Evolutionary conservation across 352 stramenopile species (phyloP).

Genomic region (Globisporangium spiculum): DNA sequence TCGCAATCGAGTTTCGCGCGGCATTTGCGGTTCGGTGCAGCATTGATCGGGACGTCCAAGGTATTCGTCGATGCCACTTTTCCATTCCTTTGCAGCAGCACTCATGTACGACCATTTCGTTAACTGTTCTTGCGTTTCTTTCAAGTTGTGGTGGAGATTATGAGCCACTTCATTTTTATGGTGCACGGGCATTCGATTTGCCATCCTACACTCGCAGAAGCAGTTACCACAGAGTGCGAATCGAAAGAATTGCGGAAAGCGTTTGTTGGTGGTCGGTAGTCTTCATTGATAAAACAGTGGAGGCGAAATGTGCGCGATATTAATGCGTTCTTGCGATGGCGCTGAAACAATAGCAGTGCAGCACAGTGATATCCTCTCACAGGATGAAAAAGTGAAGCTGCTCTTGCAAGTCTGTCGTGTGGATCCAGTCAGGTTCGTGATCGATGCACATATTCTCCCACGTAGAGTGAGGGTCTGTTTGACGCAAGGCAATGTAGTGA

Average conservation of each 20-base stretch:
- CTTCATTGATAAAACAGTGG: neutral
- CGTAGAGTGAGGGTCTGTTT: neutral
- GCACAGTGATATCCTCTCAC: neutral
- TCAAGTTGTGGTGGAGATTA: neutral
- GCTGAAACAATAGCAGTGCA: neutral
- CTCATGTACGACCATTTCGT: neutral
- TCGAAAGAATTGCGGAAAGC: neutral
- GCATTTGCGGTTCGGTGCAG: neutral
- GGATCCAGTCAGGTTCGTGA: neutral
- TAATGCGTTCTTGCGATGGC: neutral
- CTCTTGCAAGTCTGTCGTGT: neutral
- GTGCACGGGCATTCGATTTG: neutral
- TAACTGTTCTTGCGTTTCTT: neutral
- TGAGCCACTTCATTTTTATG: neutral
- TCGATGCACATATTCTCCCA: neutral
- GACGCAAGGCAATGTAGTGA: neutral
- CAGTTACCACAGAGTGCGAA: neutral
- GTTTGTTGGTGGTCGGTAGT: neutral
- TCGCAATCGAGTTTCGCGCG: neutral
- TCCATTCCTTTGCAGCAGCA: neutral
- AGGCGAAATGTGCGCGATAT: neutral
- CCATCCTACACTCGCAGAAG: neutral
- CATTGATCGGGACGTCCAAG: neutral
- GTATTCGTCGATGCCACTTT: neutral
- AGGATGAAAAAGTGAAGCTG: neutral